Evolutionary conservation across 1,284 basidiomycete genomes (phyloP), one percentile per base, ranked within the genome.

Genomic region (Kwoniella shivajii): DNA sequence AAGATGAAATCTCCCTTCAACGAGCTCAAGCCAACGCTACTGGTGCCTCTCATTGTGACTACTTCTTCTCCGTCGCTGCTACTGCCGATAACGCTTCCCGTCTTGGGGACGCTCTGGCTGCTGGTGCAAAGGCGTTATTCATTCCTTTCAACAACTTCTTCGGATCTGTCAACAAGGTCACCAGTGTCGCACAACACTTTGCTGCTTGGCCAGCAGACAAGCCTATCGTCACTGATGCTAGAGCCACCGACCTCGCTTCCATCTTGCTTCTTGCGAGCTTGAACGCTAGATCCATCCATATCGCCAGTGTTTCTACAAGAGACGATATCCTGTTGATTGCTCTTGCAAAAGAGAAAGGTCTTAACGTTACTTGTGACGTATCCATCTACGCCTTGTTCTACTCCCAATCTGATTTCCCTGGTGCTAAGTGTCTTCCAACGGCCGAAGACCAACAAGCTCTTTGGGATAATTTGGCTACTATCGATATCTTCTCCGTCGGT

Each of bases 321-420:
- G 93, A 94, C 60, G 96, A 99, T 75, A 83, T 99, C 54, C 81
- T 89, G 37, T 80, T 99, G 57, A 98, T 99, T 73, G 87, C 89
- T 6, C 83, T 99, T 49, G 92, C 91, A 83, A 99, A 99, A 80
- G 88, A 88, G 53, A 96, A 95, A 81, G 84, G 89, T 27, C 84
- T 99, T 66, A 88, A 90, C 71, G 95, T 98, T 57, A 98, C 94
- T 2, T 98, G 95, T 75, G 96, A 99, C 69, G 92, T 97, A 33
- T 87, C 93, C 9, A 84, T 98, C 49, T 98, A 92, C 78, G 85
- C 91, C 10, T 82, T 99, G 59, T 98, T 97, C 85, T 94, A 93
- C 80, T 86, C 85, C 24, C 83, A 82, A 54, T 87, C 89, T 62
- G 84, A 89, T 65, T 93, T 85, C 80, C 86, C 86, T 4, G 79